A percentile compares a stretch with the other conserved stretches of the same genome.
Conservation (phyloP, 78 protist species). For the Dictyostelium intermedium region DNA sequence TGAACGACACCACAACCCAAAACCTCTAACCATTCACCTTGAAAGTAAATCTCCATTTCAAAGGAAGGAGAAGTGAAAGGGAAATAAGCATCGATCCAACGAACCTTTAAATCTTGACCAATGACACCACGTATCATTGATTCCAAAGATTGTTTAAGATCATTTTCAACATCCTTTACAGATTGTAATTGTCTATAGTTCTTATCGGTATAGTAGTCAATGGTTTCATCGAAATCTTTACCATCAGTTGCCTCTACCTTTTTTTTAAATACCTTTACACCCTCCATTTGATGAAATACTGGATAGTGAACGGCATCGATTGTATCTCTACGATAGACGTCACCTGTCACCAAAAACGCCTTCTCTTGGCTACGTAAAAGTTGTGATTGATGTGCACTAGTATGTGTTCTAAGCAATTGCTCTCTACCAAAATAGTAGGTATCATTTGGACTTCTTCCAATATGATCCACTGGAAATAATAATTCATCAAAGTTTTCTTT, state of each 20-base stretch:
- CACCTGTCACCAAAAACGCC: constrained; percentile 90
- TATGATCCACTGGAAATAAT: constrained; percentile 83
- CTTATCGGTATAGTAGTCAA: not conserved
- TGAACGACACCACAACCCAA: constrained; percentile 93
- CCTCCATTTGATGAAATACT: constrained; percentile 93
- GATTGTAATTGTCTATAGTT: not conserved
- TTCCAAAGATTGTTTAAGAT: constrained; percentile 69
- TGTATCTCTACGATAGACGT: constrained; percentile 92
- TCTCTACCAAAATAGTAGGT: constrained; percentile 80
- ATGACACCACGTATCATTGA: constrained; percentile 51
- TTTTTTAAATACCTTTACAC: constrained; percentile 60
- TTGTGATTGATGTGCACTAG: constrained; percentile 90
- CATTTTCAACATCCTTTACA: constrained; percentile 18
- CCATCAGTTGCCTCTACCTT: not conserved
- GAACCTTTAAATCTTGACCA: constrained; percentile 58
- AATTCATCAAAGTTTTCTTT: constrained; percentile 83
- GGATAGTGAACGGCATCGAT: constrained; percentile 93
- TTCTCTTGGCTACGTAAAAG: constrained; percentile 17
- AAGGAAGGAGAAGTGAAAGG: constrained; percentile 94
- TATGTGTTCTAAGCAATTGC: constrained; percentile 80
- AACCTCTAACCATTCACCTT: constrained; percentile 92
- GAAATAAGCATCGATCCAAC: constrained; percentile 92
- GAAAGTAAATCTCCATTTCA: constrained; percentile 92
- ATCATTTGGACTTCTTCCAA: constrained; percentile 85
- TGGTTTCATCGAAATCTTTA: not conserved